Evolutionary conservation across 2,329 filamentous ascomycete species (phyloP).

Genomic region (Trichoderma endophyticum): DNA sequence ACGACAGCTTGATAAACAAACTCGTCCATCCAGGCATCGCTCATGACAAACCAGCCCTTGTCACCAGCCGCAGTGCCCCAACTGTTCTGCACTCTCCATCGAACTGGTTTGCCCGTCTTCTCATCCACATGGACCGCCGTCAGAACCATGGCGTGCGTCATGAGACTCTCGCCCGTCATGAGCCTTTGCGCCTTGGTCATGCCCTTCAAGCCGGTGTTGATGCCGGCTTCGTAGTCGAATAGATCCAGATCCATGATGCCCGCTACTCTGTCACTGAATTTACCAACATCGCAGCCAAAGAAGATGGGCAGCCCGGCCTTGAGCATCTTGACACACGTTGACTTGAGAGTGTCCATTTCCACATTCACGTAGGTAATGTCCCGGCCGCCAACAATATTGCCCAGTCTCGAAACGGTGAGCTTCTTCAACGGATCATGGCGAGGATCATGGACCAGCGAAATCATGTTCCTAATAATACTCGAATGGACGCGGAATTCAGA

Average conservation of each 20-base stretch:
- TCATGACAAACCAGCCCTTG: conserved; percentile 89
- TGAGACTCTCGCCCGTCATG: conserved; percentile 69
- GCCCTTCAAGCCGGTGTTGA: conserved; percentile 69
- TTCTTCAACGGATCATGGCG: conserved; percentile 70
- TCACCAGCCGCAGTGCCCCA: conserved; percentile 71
- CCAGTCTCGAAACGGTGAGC: conserved; percentile 73
- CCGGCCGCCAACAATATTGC: conserved; percentile 75
- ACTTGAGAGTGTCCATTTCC: conserved; percentile 67
- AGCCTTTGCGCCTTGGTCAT: conserved; percentile 75
- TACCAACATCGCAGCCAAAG: conserved; percentile 85
- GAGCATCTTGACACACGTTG: conserved; percentile 72
- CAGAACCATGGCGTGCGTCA: conserved; percentile 93
- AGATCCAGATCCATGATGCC: conserved; percentile 80
- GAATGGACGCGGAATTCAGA: conserved; percentile 56
- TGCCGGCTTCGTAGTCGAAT: conserved; percentile 78
- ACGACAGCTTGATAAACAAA: conserved; percentile 87
- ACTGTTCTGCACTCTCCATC: conserved; percentile 86
- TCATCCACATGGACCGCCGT: conserved; percentile 78
- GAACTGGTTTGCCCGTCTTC: conserved; percentile 57
- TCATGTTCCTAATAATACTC: conserved; percentile 63
- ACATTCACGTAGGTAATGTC: conserved; percentile 82
- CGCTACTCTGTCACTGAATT: conserved; percentile 64
- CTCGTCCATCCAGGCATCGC: conserved; percentile 73
- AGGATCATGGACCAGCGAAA: conserved; percentile 83
- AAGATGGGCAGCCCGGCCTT: conserved; percentile 76